Percentiles rank a stretch among this genome's conserved stretches.
phyloP scores from a whole-genome alignment of 805 yeast species.

The Cyberlindnera mrakii region DNA sequence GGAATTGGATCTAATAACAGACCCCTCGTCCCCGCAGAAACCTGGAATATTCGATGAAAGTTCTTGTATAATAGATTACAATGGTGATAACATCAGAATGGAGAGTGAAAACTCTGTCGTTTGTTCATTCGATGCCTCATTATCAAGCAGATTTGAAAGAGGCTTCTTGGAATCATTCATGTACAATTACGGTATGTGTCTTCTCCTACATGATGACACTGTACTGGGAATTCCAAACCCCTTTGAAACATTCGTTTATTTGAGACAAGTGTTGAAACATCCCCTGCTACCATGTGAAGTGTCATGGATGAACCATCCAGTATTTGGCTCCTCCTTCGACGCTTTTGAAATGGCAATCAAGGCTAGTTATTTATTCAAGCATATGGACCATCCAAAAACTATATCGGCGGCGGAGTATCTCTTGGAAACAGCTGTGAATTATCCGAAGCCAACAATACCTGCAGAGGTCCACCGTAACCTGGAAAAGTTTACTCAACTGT shows the following conservation, averaged over 20 bases:
- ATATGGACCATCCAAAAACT: conserved; percentile 8
- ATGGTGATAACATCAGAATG: conserved; percentile 17
- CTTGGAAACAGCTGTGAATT: conserved; percentile 6
- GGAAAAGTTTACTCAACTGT: conserved; percentile 6
- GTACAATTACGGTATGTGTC: conserved; percentile 35
- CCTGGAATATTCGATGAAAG: not conserved
- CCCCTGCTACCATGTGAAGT: conserved; percentile 31
- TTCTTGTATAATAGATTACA: conserved; percentile 9
- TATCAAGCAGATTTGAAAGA: conserved; percentile 18
- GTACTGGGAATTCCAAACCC: conserved; percentile 35
- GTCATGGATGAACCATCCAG: conserved; percentile 38
- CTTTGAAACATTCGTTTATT: conserved; percentile 29
- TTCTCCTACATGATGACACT: conserved; percentile 30
- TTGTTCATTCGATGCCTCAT: conserved; percentile 1
- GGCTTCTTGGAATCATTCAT: conserved; percentile 39
- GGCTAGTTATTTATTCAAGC: conserved; percentile 25
- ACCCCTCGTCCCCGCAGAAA: conserved; percentile 1
- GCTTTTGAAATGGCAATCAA: conserved; percentile 31
- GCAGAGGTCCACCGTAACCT: conserved; percentile 5
- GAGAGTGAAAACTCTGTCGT: conserved; percentile 14
- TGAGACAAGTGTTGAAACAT: conserved; percentile 25
- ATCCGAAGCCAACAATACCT: conserved; percentile 13
- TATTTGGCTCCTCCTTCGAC: conserved; percentile 32
- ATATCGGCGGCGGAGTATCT: conserved; percentile 9
- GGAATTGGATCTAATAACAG: too few species aligned